These are phyloP conservation scores for Apostasia shenzhenica DNA, from an alignment of 106 monocot genomes.

Conservation along the genomic window DNA sequence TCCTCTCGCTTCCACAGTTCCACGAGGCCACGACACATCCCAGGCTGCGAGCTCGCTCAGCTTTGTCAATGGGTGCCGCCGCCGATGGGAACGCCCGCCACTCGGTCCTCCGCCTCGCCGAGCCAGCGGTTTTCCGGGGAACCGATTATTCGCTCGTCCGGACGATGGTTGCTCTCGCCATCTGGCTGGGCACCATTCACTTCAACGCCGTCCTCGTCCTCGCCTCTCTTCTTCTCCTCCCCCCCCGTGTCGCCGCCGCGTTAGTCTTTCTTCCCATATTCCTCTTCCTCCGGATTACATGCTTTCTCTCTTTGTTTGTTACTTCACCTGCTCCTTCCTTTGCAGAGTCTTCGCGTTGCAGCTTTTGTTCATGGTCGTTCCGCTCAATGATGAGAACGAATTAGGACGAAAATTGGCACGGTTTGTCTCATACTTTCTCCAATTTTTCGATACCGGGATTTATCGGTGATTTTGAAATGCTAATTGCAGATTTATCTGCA, in stretches of 20 bases:
- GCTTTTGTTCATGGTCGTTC: constrained; percentile 53
- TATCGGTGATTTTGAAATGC: not conserved
- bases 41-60: no score
- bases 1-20: no score
- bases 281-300: not conserved
- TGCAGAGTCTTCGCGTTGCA: constrained; percentile 57
- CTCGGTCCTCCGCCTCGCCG: no score
- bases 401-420: constrained; percentile 48
- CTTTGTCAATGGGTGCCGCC: no score
- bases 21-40: no score
- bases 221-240: constrained; percentile 37
- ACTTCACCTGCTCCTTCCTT: not conserved
- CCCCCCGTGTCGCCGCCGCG: constrained; percentile 36
- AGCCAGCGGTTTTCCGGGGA: constrained; percentile 18
- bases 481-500: constrained; percentile 55
- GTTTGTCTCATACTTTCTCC: constrained; percentile 11
- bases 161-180: constrained; percentile 36
- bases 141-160: constrained; percentile 23
- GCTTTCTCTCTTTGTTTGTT: not conserved
- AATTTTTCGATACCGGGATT: not conserved
- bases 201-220: constrained; percentile 37
- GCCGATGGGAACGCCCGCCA: not conserved
- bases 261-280: constrained; percentile 6
- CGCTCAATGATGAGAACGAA: constrained; percentile 44
- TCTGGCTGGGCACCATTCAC: constrained; percentile 64